Percentiles rank a stretch among this genome's conserved stretches.
These are phyloP conservation scores for Adiantum capillusveneris DNA, from an alignment of 75 land plant species.

Conservation along the genomic window DNA sequence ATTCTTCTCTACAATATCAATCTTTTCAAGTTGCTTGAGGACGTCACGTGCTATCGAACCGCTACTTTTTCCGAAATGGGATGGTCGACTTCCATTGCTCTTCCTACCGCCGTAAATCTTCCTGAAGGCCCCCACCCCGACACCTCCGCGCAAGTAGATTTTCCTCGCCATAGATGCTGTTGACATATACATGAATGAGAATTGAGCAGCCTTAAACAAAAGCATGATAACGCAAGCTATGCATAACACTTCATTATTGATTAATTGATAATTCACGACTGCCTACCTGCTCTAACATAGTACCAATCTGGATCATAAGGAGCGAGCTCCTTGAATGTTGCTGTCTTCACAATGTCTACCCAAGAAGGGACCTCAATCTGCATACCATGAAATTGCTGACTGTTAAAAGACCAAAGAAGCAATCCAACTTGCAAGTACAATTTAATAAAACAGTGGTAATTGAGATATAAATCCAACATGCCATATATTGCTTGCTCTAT, in stretches of 20 bases:
- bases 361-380: slow-evolving; percentile 72
- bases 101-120: slow-evolving; percentile 81
- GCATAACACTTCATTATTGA: too few relatives aligned
- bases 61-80: slow-evolving; percentile 82
- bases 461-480: too few relatives aligned
- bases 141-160: slow-evolving; percentile 73
- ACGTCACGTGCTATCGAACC: slow-evolving; percentile 79
- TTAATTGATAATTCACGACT: too few relatives aligned
- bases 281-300: slow-evolving; percentile 64
- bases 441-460: too few relatives aligned
- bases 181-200: too few relatives aligned
- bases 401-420: too few relatives aligned
- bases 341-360: slow-evolving; percentile 75
- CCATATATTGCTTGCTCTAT: too few relatives aligned
- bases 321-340: slow-evolving; percentile 62
- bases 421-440: too few relatives aligned
- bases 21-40: slow-evolving; percentile 63
- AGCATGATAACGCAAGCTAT: too few relatives aligned
- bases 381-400: too few relatives aligned
- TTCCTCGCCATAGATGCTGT: slow-evolving; percentile 92
- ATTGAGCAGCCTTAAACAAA: too few relatives aligned
- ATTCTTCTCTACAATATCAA: slow-evolving; percentile 62
- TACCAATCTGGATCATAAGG: slow-evolving; percentile 82
- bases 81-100: slow-evolving; percentile 78
- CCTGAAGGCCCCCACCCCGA: slow-evolving; percentile 78